A percentile compares a stretch with the other conserved stretches of the same genome.
Evolutionary conservation across 2,329 filamentous ascomycete species (phyloP).

Genomic region (Penicillium psychrosexuale): DNA sequence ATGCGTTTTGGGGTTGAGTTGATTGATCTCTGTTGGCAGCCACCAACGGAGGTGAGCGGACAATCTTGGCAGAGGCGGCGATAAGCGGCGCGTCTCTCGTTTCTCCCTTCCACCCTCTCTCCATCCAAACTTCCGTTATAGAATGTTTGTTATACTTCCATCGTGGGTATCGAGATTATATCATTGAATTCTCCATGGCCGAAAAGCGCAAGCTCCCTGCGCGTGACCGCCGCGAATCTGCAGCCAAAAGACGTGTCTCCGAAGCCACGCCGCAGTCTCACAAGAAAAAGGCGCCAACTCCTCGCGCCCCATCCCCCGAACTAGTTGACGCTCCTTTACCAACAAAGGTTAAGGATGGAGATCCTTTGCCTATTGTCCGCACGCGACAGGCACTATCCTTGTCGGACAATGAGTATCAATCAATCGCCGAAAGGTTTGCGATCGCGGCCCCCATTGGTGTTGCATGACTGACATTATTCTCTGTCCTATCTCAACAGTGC

Average conservation of each 20-base stretch:
- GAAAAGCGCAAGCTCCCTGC: slow-evolving; percentile 45
- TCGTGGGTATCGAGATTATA: background rate
- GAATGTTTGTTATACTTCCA: background rate
- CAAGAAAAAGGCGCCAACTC: slow-evolving; percentile 38
- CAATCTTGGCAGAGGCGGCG: background rate
- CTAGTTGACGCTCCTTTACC: slow-evolving; percentile 47
- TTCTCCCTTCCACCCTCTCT: slow-evolving; percentile 16
- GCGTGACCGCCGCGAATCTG: slow-evolving; percentile 44
- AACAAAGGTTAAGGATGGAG: slow-evolving; percentile 51
- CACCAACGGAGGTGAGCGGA: slow-evolving; percentile 9
- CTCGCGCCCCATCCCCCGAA: slow-evolving; percentile 29
- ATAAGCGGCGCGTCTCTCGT: slow-evolving; percentile 17
- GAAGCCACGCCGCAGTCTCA: slow-evolving; percentile 36
- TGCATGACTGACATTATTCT: slow-evolving; percentile 16
- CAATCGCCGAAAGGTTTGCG: slow-evolving; percentile 55
- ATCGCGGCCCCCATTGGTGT: background rate
- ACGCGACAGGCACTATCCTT: slow-evolving; percentile 50
- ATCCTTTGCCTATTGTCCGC: slow-evolving; percentile 53
- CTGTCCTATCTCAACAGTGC: slow-evolving; percentile 40
- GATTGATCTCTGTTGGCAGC: background rate
- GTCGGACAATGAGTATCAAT: slow-evolving; percentile 56
- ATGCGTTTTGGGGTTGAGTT: background rate
- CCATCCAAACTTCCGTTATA: background rate
- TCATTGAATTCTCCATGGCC: slow-evolving; percentile 29
- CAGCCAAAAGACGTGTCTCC: slow-evolving; percentile 44